Evolutionary conservation across 129 eudicot species (phyloP), one percentile per base, ranked within the genome.

Genomic region (Calendula officinalis): DNA sequence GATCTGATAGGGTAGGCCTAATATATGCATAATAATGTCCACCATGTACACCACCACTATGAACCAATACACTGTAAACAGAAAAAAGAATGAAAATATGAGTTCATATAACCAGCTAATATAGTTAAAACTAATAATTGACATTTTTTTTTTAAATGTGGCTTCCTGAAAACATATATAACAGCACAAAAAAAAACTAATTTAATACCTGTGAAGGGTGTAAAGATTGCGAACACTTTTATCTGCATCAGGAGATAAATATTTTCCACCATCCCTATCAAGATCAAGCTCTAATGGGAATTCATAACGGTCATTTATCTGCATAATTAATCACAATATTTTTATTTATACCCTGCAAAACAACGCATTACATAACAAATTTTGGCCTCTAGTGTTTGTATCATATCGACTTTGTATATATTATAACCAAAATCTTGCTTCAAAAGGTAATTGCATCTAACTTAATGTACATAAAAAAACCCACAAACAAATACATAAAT

Each of bases 31-130:
- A 87, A 69, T 91, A 91, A 61, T 91, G 96, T 55, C 98, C 98
- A 16, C 98, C 98, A 69, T 88, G 94, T 74, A 91, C 92, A n/a
- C 98, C 98, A 30, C 96, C 98, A 67, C 98, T 91, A 78, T 91
- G 98, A 54, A 91, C 98, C 85, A 91, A 77, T 62, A 91, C 98
- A 87, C 98, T 91, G 88, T 55, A 32, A 67, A 44, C 7, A 27
- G 11, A 42, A 56, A 53, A 43, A 22, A 22, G 30, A 22, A 22
- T 22, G 30, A 22, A 22, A 22, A 22, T 22, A 22, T 22, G 54
- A 22, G 40, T 61, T 61, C 37, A 61, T 4, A 11, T 43, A 45
- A 44, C 7, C 17, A 61, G 41, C 52, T 11, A 61, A 6, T 61
- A 5, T 41, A 40, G 14, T 8, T 35, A 4, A 36, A 5, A 12